Conservation (phyloP, 1,284 basidiomycete genomes). For the Fomitopsis betulina region DNA sequence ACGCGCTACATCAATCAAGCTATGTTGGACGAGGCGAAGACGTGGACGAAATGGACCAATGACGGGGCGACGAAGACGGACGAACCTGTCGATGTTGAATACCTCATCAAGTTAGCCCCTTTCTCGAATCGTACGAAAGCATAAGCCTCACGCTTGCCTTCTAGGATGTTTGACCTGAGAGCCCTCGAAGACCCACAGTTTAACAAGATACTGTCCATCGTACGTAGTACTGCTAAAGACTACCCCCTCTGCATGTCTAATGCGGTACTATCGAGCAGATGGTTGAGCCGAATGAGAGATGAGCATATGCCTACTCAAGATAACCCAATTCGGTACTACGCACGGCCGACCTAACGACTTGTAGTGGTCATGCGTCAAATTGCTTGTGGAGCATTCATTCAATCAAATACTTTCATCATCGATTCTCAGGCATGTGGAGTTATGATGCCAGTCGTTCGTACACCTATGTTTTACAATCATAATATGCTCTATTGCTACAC, state of each 20-base stretch:
- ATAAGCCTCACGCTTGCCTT: not conserved
- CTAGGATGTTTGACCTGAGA: constrained; percentile 9
- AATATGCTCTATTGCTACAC: constrained; percentile 3
- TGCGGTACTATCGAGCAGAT: not conserved
- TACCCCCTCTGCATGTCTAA: not conserved
- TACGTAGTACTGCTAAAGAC: constrained; percentile 3
- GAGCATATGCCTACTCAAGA: not conserved
- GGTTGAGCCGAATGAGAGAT: constrained; percentile 1
- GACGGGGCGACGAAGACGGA: not conserved
- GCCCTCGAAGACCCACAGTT: constrained; percentile 5
- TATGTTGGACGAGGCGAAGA: constrained; percentile 7
- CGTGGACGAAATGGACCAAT: constrained; percentile 4
- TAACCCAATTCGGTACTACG: too few relatives aligned
- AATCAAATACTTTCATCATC: not conserved
- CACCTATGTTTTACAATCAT: not conserved
- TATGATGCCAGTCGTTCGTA: not conserved
- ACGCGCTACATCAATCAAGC: constrained; percentile 8
- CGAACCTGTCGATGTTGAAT: constrained; percentile 2
- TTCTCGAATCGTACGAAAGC: not conserved
- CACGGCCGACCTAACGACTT: too few relatives aligned
- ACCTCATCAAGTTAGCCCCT: not conserved
- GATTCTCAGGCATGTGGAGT: not conserved
- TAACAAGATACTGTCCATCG: constrained; percentile 12
- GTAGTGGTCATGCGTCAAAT: too few relatives aligned
- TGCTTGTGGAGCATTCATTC: too few relatives aligned